Percentiles rank a stretch among this genome's conserved stretches.
These are phyloP conservation scores for Candida nonsorbophila DNA, from an alignment of 805 yeast species.

Conservation along the genomic window DNA sequence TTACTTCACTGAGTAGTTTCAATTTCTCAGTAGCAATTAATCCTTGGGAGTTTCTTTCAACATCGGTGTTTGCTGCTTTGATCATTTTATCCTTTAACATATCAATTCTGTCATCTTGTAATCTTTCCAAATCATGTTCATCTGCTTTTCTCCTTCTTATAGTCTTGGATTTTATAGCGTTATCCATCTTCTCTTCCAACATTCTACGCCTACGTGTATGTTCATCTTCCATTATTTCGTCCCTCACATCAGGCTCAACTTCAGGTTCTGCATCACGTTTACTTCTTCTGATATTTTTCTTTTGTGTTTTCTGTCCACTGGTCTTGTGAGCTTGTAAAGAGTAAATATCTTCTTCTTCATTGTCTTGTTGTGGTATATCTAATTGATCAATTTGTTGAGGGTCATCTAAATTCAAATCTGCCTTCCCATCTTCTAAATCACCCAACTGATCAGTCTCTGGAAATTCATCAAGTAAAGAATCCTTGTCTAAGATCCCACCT, in stretches of 20 bases:
- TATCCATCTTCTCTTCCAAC: slow-evolving; percentile 77
- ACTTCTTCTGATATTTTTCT: slow-evolving; percentile 21
- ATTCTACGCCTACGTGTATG: slow-evolving; percentile 54
- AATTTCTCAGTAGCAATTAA: slow-evolving; percentile 73
- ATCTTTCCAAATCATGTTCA: slow-evolving; percentile 90
- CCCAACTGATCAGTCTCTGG: no score
- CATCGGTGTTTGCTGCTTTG: slow-evolving; percentile 73
- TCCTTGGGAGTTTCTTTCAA: slow-evolving; percentile 54
- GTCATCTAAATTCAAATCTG: background rate
- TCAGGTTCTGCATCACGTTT: slow-evolving; percentile 7
- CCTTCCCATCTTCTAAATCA: slow-evolving; percentile 6
- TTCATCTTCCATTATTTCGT: slow-evolving; percentile 20
- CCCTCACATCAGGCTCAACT: slow-evolving; percentile 1
- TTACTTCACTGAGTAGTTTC: slow-evolving; percentile 74
- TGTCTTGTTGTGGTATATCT: background rate
- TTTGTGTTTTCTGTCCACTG: slow-evolving; percentile 12
- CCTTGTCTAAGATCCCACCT: no score
- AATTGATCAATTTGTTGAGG: background rate
- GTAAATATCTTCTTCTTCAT: slow-evolving; percentile 15
- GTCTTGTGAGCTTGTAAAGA: slow-evolving; percentile 18
- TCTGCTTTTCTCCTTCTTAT: slow-evolving; percentile 63
- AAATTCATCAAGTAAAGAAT: no score
- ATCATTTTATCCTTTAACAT: slow-evolving; percentile 85
- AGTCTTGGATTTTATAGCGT: slow-evolving; percentile 62
- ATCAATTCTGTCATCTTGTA: slow-evolving; percentile 88